Conservation (phyloP, 768 basidiomycete species). For the Leucosporidium yakuticum region DNA sequence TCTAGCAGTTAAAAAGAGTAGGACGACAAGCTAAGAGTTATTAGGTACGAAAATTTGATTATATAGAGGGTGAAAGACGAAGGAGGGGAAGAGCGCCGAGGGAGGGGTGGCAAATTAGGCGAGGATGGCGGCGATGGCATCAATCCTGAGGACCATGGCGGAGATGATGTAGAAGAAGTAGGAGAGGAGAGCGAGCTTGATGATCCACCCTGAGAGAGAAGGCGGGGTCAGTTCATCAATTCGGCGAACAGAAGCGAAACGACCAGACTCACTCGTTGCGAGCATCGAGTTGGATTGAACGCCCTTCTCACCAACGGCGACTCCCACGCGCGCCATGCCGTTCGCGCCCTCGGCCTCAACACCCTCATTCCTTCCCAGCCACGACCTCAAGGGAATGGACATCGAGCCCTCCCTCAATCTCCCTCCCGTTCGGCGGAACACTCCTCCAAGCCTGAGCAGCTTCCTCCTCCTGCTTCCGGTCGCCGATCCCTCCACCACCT, state of each 20-base stretch:
- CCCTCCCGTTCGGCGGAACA: constrained; percentile 1
- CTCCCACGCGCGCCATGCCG: neutral
- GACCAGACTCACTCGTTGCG: neutral
- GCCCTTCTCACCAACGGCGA: too few species aligned
- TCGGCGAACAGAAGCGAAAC: neutral
- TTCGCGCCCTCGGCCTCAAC: neutral
- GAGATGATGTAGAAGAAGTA: neutral
- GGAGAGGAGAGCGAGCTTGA: neutral
- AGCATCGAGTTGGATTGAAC: neutral
- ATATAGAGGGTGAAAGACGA: too few species aligned
- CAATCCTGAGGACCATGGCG: neutral
- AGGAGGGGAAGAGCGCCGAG: too few species aligned
- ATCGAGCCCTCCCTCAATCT: constrained; percentile 6
- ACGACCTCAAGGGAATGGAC: neutral
- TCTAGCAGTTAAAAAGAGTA: too few species aligned
- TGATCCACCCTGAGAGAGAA: neutral
- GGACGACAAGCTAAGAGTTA: too few species aligned
- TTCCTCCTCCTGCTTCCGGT: neutral
- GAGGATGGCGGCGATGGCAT: neutral
- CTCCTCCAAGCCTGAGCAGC: constrained; percentile 5
- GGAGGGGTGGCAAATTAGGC: too few species aligned
- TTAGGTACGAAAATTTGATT: too few species aligned
- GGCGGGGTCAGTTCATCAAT: neutral
- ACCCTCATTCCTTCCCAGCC: constrained; percentile 1
- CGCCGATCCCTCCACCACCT: neutral